These are phyloP conservation scores for Sordariomycetes sp. DNA, from an alignment of 2,329 filamentous ascomycete genomes.

Conservation along the genomic window DNA sequence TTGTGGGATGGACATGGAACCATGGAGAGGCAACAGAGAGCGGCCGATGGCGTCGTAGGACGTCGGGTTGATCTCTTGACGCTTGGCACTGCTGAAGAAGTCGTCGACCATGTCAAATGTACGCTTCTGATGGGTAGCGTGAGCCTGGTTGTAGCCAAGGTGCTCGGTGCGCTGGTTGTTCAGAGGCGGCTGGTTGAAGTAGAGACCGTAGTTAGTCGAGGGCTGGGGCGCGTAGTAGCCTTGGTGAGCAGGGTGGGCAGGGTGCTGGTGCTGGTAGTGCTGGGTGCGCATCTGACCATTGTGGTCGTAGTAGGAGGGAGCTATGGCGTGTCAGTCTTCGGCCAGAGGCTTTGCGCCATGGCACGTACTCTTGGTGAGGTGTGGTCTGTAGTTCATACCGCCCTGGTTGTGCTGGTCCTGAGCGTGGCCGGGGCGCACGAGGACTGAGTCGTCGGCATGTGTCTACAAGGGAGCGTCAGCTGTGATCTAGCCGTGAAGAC, in stretches of 20 bases:
- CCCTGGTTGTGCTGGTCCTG: conserved; percentile 44
- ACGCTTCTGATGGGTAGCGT: conserved; percentile 57
- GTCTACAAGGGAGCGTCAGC: conserved; percentile 38
- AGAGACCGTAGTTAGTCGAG: conserved; percentile 59
- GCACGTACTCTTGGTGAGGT: conserved; percentile 41
- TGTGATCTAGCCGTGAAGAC: background rate
- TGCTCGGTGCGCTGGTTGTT: conserved; percentile 48
- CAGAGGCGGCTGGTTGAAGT: conserved; percentile 61
- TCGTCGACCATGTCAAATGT: conserved; percentile 84
- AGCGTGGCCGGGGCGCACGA: conserved; percentile 41
- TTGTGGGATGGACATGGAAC: conserved; percentile 54
- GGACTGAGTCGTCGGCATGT: conserved; percentile 88
- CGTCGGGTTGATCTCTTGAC: conserved; percentile 76
- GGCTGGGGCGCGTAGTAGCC: conserved; percentile 50
- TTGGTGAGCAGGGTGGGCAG: conserved; percentile 35
- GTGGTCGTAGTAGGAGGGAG: conserved; percentile 55
- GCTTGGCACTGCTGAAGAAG: conserved; percentile 90
- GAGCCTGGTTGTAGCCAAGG: conserved; percentile 46
- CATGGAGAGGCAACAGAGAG: conserved; percentile 73
- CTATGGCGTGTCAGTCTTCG: conserved; percentile 18
- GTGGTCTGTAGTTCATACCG: conserved; percentile 46
- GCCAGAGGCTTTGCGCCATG: background rate
- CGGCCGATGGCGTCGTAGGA: conserved; percentile 91
- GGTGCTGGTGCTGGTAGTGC: conserved; percentile 42
- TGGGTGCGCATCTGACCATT: conserved; percentile 53